Evolutionary conservation across 2,329 filamentous ascomycete genomes (phyloP), one percentile per base, ranked within the genome.

Genomic region (Ceratocystis variospora): DNA sequence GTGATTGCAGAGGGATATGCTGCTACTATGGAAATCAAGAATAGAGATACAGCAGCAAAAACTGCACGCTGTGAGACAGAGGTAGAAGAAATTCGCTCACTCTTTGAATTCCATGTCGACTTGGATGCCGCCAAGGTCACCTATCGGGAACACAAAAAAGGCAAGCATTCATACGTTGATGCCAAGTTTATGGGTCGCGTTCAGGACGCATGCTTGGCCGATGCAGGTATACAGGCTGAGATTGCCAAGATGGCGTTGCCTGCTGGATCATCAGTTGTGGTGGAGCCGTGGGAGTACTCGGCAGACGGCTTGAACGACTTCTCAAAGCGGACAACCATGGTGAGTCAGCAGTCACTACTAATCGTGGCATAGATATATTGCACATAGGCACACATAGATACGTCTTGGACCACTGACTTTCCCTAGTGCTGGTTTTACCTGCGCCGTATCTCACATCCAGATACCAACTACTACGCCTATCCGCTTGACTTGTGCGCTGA

Each of bases 381-480:
- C 10, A 41, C 37, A 41, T 41, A 41, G 37, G 10, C 37, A 41
- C 10, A 37, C 33, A 12, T 10, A 41, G 37, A 41, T 3, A 41
- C 12, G 37, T 8, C 10, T 10, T 41, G 37, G 37, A 41, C 37
- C 37, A 10, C 45, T 19, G 45, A 17, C 46, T n/a, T 10, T n/a
- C n/a, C 46, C 17, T 15, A 76, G 74, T 77, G 74, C 66, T 76
- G 73, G 71, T 74, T 76, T 57, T 76, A 76, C 64, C 70, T 75
- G 53, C 71, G 76, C 3, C 69, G 80, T 0, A 64, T 73, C 0
- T 72, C 75, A 0, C 74, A 80, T 41, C 71, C 72, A 0, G 80
- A 83, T 66, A 77, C 80, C 44, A 84, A 84, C 70, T 79, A 80
- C 71, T 84, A 84, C 69, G 81, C 81, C 3, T 83, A 83, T 65